Evolutionary conservation across 345 rosid species (phyloP), one percentile per base, ranked within the genome.

Genomic region (Rhizophora mangle): DNA sequence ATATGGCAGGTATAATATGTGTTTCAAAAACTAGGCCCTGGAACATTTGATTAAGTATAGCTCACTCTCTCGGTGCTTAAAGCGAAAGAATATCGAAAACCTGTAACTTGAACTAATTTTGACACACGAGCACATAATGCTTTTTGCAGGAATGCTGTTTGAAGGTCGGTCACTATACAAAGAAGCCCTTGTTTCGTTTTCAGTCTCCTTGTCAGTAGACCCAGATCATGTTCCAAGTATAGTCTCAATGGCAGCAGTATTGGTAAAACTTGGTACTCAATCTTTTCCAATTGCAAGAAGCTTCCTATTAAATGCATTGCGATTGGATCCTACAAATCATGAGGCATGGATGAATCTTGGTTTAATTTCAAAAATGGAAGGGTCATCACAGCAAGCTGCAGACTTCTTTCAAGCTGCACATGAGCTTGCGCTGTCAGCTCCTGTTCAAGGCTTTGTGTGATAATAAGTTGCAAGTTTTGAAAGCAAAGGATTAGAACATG

Each of bases 361-460:
- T 43, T 64, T 78, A 65, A 85, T 94, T 74, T 82, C 92, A 64
- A 91, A 88, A 77, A 79, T 60, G 88, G 95, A 95, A 80, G 99
- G 98, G 69, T 83, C 83, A 4, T 64, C 84, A 29, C 86, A 82
- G 51, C 92, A 85, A 82, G 98, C 98, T 22, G 96, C 96, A 32
- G 96, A 95, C 31, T 95, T 76, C 78, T 90, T 87, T 76, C 96
- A 95, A 78, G 98, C 98, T 62, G 96, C 99, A 6, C 86, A 87
- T 76, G 97, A 95, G 68, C 92, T 95, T 47, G 68, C 85, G 75
- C 72, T 80, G 29, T 85, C 97, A 2, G 91, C 97, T 67, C 96
- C 98, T 15, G 86, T 88, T 55, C 87, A 88, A 67, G 80, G 87
- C 77, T 85, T 86, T 57, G 52, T 32, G 30, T 82, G 76, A 71